These are phyloP conservation scores for Pythium aphanidermatum DNA, from an alignment of 352 stramenopile genomes.

Conservation along the genomic window DNA sequence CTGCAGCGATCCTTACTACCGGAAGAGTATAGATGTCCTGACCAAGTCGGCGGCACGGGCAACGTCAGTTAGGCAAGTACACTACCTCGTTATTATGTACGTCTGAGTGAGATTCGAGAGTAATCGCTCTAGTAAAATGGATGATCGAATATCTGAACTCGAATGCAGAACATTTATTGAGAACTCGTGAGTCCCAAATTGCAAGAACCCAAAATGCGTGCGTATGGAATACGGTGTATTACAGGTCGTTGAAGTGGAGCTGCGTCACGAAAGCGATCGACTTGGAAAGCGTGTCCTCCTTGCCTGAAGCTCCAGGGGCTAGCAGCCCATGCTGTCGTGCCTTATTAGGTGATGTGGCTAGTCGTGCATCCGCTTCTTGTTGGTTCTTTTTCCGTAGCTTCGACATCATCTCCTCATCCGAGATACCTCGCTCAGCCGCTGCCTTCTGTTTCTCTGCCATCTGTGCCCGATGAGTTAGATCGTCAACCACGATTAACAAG, in stretches of 20 bases:
- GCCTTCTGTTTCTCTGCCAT: slow-evolving; percentile 67
- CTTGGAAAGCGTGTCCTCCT: slow-evolving; percentile 33
- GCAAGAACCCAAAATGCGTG: too few species aligned
- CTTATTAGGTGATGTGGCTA: slow-evolving; percentile 60
- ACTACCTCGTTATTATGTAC: not conserved
- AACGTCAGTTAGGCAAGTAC: slow-evolving; percentile 63
- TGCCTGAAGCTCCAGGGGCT: slow-evolving; percentile 24
- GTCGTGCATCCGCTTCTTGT: slow-evolving; percentile 51
- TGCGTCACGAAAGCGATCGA: slow-evolving; percentile 70
- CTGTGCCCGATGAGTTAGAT: slow-evolving; percentile 22
- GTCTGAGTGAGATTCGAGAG: not conserved
- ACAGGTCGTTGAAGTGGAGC: slow-evolving; percentile 63
- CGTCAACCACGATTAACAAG: not conserved
- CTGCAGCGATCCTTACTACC: slow-evolving; percentile 82
- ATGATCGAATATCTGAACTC: too few species aligned
- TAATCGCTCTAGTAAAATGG: too few species aligned
- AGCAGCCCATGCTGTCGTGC: slow-evolving; percentile 28
- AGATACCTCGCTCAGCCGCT: slow-evolving; percentile 75
- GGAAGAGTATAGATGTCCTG: slow-evolving; percentile 81
- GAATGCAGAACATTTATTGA: slow-evolving; percentile 15
- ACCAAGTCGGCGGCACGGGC: slow-evolving; percentile 74
- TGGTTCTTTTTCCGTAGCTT: slow-evolving; percentile 76
- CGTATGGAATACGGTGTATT: too few species aligned
- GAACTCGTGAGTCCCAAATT: too few species aligned
- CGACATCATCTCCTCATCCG: slow-evolving; percentile 74